Evolutionary conservation across 2,329 filamentous ascomycete genomes (phyloP), one percentile per base, ranked within the genome.

Genomic region (Macroventuria anomochaeta): DNA sequence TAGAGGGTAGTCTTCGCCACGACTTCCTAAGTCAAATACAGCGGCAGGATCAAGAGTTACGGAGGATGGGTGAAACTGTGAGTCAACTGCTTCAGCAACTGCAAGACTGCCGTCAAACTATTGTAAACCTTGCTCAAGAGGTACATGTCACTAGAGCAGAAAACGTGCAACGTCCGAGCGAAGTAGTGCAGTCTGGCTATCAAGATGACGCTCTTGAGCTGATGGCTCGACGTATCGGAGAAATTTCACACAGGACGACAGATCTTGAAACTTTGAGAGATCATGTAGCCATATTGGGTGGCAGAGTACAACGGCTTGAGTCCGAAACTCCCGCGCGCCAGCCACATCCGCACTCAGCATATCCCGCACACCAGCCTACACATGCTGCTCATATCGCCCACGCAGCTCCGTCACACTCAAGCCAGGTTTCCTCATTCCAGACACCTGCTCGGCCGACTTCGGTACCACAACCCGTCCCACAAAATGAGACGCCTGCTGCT

Each of bases 221-320:
- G 10, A 73, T 81, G 53, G 75, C 77, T 8, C 68, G 68, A 17
- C 76, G 77, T 53, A 63, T 80, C 2, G 65, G 70, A 41, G 64
- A 65, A 21, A 66, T 80, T 20, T 72, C 76, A 7, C 71, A 70
- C 39, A 78, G 79, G 61, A 74, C 75, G 7, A 77, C 75, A 26
- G 79, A 81, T 53, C 68, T 81, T 10, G 79, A 81, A 46, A 74
- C 68, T 5, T 55, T 82, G 38, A 79, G 75, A 57, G 70, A 81
- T 59, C 76, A 77, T 42, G 64, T 81, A 10, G 78, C 80, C 42
- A 75, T 81, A 11, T 69, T 82, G 65, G 80, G 78, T 64, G 77
- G 78, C 48, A 77, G 76, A 38, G 67, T 81, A 18, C 68, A 72
- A 44, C 68, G 69, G 10, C 58, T 77, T 26, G 53, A 56, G 40